Evolutionary conservation across 257 asterid species (phyloP), one percentile per base, ranked within the genome.

Genomic region (Fraxinus excelsior): DNA sequence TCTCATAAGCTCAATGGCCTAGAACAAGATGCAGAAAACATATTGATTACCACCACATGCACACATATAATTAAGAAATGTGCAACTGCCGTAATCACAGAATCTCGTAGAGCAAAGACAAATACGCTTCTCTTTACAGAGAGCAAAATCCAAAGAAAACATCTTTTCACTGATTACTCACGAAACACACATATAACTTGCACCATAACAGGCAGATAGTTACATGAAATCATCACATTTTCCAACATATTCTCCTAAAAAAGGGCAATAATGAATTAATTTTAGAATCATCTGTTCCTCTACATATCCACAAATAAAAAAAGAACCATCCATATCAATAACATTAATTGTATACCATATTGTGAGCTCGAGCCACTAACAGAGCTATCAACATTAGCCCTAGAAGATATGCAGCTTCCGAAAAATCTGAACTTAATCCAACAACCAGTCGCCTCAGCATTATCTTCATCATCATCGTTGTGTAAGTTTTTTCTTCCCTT

Each of bases 321-420:
- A 62, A 71, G 35, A 21, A 67, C 46, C 0, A n/a, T 72, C 25
- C 67, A 76, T 38, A 51, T 32, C 56, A 71, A 71, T 4, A 70
- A 74, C 29, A 34, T 42, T 9, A 14, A 74, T 18, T 28, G 40
- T 80, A 49, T 86, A 94, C 97, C 98, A 84, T 80, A 82, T 78
- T 85, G 90, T 31, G 89, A 67, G 89, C 88, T 87, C 29, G 91
- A 82, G 29, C 87, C 91, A 81, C 93, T 86, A 80, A 81, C 80
- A 70, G 92, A 88, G 82, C 90, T 83, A 65, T 87, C 97, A 69
- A 86, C 90, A 73, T 86, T 86, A 35, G 98, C 46, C 87, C 90
- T 88, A 68, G 92, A 35, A 67, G 96, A 80, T 78, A 92, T 76
- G 80, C 97, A 94, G 26, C 91, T 83, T 12, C 96, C 91, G 38